Evolutionary conservation across 2,329 filamentous ascomycete species (phyloP), one percentile per base, ranked within the genome.

Genomic region (Talaromyces piceae): DNA sequence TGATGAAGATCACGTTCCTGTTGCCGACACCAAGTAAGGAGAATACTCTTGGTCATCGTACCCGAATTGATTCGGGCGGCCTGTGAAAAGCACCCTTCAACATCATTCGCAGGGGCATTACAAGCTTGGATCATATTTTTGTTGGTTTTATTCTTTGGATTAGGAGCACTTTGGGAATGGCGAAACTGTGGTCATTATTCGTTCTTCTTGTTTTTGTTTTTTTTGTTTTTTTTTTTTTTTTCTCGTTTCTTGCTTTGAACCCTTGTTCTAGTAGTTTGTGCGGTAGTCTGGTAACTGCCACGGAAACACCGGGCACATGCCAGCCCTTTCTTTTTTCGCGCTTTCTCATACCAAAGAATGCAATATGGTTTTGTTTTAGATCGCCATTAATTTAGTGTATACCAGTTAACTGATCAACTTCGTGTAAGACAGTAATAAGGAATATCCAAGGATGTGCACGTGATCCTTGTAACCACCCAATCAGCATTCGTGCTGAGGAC

Each of bases 1-100:
- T 20, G 67, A 69, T 22, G 64, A 66, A 26, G 56, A 63, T 13
- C 57, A 63, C 31, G 52, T 60, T 49, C 54, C 61, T 3, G 53
- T 57, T 9, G 54, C 60, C 22, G 61, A 66, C 47, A 68, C 70
- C 56, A 62, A 67, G 41, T 71, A 60, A 61, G 57, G 12, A n/a
- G 16, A 5, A 45, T 43, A 28, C 12, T 41, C 7, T 43, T 31
- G 28, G 4, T 4, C 18, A 41, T 41, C n/a, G 9, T 23, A 22
- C 20, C 39, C 23, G 25, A 28, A 18, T 18, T 45, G 27, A n/a
- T 26, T 28, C 45, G 23, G 18, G 41, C n/a, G 18, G 11, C 23
- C 43, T 33, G 26, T 26, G 30, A 49, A 28, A 22, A 41, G n/a
- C 20, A 20, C 27, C 23, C 37, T 46, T 16, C 16, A 20, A 37